These are phyloP conservation scores for Chlamydomonas schloesseri DNA, from an alignment of 139 green algal species.

Conservation along the genomic window DNA sequence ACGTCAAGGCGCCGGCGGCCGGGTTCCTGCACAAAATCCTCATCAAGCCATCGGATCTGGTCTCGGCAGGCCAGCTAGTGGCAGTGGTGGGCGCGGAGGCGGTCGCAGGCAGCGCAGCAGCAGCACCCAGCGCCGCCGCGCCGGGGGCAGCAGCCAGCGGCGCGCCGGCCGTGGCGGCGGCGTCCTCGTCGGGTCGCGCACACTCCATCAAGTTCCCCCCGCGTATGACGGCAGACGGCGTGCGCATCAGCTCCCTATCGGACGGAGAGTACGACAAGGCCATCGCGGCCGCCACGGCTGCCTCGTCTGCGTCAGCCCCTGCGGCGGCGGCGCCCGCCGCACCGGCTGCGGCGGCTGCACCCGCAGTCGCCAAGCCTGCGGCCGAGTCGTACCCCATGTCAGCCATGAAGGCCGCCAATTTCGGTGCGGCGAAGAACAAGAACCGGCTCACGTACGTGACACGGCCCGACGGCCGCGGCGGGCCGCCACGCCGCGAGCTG, in stretches of 20 bases:
- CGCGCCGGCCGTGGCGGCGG: not conserved
- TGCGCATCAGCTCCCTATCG: conserved; percentile 57
- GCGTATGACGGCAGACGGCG: conserved; percentile 35
- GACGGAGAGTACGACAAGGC: conserved; percentile 40
- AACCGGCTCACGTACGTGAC: conserved; percentile 30
- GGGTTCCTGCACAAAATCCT: conserved; percentile 50
- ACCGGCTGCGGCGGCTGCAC: not conserved
- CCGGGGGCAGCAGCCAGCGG: not conserved
- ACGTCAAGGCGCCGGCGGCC: conserved; percentile 57
- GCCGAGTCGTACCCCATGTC: not conserved
- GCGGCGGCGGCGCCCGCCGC: not conserved
- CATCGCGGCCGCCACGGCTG: not conserved
- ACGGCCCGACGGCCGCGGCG: conserved; percentile 13
- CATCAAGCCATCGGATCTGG: conserved; percentile 58
- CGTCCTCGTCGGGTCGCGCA: not conserved
- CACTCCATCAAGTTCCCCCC: conserved; percentile 56
- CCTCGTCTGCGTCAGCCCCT: not conserved
- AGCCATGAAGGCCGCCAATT: too few relatives aligned
- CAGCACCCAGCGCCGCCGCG: not conserved
- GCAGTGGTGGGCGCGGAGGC: conserved; percentile 49
- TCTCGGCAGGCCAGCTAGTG: conserved; percentile 49
- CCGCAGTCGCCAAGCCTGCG: not conserved
- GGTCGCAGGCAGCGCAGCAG: not conserved
- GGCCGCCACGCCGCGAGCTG: conserved; percentile 25
- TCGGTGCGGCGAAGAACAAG: not conserved